These are phyloP conservation scores for Termitomyces sp. DNA, from an alignment of 768 basidiomycete species.

Conservation along the genomic window DNA sequence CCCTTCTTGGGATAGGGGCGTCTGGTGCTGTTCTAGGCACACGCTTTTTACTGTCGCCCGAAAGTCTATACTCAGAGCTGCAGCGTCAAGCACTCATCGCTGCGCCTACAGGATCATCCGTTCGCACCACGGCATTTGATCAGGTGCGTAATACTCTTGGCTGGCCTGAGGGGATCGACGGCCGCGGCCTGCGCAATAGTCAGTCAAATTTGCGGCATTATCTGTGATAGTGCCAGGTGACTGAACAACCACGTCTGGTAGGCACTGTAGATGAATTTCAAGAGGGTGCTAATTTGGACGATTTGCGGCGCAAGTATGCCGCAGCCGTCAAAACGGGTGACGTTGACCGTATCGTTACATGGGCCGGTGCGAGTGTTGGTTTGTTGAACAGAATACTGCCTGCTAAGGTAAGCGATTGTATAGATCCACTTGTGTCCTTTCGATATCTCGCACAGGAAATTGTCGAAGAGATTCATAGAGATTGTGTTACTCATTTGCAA, in stretches of 20 bases:
- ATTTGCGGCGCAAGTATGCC: slow-evolving; percentile 40
- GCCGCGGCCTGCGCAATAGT: slow-evolving; percentile 56
- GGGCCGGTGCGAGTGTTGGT: slow-evolving; percentile 68
- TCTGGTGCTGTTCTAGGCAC: slow-evolving; percentile 72
- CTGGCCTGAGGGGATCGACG: slow-evolving; percentile 63
- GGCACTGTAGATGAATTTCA: slow-evolving; percentile 57
- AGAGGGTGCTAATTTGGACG: slow-evolving; percentile 39
- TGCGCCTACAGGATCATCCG: slow-evolving; percentile 43
- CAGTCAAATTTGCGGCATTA: slow-evolving; percentile 16
- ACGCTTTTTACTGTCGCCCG: slow-evolving; percentile 66
- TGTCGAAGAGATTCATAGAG: slow-evolving; percentile 48
- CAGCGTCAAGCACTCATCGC: slow-evolving; percentile 52
- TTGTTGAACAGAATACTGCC: slow-evolving; percentile 43
- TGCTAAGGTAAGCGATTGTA: slow-evolving; percentile 31
- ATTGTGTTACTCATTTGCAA: slow-evolving; percentile 36
- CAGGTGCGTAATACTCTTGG: slow-evolving; percentile 48
- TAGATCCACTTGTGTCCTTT: neutral
- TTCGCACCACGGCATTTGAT: slow-evolving; percentile 66
- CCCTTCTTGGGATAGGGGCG: slow-evolving; percentile 64
- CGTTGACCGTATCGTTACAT: slow-evolving; percentile 50
- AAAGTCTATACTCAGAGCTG: slow-evolving; percentile 53
- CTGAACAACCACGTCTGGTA: slow-evolving; percentile 18
- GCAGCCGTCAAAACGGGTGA: slow-evolving; percentile 45
- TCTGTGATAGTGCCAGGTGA: neutral
- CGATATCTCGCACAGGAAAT: slow-evolving; percentile 34